Percentiles rank a stretch among this genome's conserved stretches.
Conservation (phyloP, 257 asterid species). For the Rauvolfia tetraphylla region DNA sequence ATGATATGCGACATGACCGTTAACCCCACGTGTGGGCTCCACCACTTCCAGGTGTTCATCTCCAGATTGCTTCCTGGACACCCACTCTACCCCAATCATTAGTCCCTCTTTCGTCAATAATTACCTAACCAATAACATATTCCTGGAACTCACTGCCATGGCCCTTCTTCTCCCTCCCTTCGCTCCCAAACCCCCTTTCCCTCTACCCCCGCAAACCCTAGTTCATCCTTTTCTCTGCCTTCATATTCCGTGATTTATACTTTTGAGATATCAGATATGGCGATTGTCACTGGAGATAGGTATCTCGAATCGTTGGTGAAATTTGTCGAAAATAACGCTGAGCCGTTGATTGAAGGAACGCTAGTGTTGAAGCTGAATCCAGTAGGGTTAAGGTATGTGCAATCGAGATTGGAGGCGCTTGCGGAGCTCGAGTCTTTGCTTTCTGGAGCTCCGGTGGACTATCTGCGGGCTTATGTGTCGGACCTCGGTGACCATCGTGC, state of each 20-base stretch:
- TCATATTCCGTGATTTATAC: background rate
- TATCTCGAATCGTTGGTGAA: conserved; percentile 85
- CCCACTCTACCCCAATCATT: conserved; percentile 20
- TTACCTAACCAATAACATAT: conserved; percentile 7
- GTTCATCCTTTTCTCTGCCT: background rate
- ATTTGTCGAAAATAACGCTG: conserved; percentile 75
- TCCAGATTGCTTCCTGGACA: background rate
- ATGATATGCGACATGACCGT: background rate
- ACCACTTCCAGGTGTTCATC: conserved; percentile 13
- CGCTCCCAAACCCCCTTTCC: conserved; percentile 63
- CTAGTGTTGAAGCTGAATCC: conserved; percentile 82
- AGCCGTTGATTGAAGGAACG: conserved; percentile 70
- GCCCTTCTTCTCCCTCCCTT: conserved; percentile 36
- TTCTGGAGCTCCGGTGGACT: conserved; percentile 93
- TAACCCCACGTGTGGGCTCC: conserved; percentile 3
- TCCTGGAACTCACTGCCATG: conserved; percentile 32
- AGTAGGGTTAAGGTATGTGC: conserved; percentile 80
- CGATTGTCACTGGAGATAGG: conserved; percentile 76
- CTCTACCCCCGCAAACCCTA: conserved; percentile 28
- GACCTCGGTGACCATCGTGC: conserved; percentile 98
- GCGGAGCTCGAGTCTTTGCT: conserved; percentile 80
- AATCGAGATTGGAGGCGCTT: conserved; percentile 79
- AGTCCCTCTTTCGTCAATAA: conserved; percentile 31
- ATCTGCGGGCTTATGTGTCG: conserved; percentile 89
- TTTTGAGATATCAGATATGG: conserved; percentile 30